Evolutionary conservation across 176 grass and related monocot genomes (phyloP).

Genomic region (Lolium multiflorum): DNA sequence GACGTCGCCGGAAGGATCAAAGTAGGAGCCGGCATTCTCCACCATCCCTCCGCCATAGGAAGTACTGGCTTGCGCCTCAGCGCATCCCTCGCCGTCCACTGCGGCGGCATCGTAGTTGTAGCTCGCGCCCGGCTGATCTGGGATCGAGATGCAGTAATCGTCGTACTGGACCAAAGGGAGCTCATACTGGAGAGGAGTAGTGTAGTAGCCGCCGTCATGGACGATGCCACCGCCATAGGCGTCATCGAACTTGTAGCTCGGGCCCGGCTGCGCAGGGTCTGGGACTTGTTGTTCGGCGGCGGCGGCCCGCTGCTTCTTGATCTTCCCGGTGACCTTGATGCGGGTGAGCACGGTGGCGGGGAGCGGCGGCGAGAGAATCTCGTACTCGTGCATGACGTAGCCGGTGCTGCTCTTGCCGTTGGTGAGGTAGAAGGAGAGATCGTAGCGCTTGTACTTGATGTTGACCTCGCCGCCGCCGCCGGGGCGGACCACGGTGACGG

Average conservation of each 20-base stretch:
- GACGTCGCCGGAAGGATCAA: neutral
- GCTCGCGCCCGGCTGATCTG: neutral
- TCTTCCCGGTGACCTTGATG: neutral
- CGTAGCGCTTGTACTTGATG: neutral
- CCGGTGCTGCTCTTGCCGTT: neutral
- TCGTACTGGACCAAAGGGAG: neutral
- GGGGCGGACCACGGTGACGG: neutral
- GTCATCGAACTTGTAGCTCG: neutral
- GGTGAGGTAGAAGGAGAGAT: neutral
- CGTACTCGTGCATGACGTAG: slow-evolving; percentile 42
- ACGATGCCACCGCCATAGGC: neutral
- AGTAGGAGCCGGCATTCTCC: neutral
- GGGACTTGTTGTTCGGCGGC: neutral
- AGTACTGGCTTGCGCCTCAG: neutral
- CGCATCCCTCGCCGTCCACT: neutral
- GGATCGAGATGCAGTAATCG: neutral
- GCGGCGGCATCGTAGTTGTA: neutral
- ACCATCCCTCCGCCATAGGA: neutral
- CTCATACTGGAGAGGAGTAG: neutral
- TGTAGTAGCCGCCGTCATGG: neutral
- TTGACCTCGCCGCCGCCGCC: neutral
- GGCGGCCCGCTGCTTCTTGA: neutral
- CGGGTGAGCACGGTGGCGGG: slow-evolving; percentile 12
- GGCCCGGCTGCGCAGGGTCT: neutral
- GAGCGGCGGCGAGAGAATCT: slow-evolving; percentile 10